Percentiles rank a stretch among this genome's conserved stretches.
phyloP scores from a whole-genome alignment of 164 flowering plant genomes.

The Macadamia integrifolia region DNA sequence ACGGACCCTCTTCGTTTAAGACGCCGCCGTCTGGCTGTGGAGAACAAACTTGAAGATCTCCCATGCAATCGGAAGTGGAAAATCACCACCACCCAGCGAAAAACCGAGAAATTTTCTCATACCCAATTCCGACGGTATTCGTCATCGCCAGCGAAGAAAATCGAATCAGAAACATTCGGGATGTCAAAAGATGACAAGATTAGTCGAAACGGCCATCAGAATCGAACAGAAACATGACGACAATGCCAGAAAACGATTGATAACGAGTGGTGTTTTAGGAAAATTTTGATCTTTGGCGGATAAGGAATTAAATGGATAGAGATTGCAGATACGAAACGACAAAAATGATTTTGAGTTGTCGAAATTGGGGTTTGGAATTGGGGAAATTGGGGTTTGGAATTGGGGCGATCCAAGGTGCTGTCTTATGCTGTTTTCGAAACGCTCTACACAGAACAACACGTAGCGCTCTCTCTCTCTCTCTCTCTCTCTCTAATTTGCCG shows the following conservation, averaged over 20 bases:
- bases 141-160: background rate
- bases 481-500: background rate
- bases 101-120: background rate
- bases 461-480: background rate
- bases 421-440: too few species aligned
- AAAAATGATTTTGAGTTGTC: background rate
- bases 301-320: background rate
- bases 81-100: background rate
- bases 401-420: too few species aligned
- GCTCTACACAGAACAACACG: background rate
- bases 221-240: background rate
- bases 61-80: conserved; percentile 24
- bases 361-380: background rate
- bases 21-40: conserved; percentile 20
- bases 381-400: too few species aligned
- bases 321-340: background rate
- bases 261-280: too few species aligned
- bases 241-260: background rate
- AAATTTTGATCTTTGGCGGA: background rate
- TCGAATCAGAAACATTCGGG: background rate
- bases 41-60: conserved; percentile 25
- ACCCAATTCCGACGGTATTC: conserved; percentile 4
- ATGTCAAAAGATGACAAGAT: background rate
- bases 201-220: background rate
- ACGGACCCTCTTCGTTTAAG: conserved; percentile 12